Evolutionary conservation across 1,284 basidiomycete species (phyloP), one percentile per base, ranked within the genome.

Genomic region (Taiwanofungus camphoratus): DNA sequence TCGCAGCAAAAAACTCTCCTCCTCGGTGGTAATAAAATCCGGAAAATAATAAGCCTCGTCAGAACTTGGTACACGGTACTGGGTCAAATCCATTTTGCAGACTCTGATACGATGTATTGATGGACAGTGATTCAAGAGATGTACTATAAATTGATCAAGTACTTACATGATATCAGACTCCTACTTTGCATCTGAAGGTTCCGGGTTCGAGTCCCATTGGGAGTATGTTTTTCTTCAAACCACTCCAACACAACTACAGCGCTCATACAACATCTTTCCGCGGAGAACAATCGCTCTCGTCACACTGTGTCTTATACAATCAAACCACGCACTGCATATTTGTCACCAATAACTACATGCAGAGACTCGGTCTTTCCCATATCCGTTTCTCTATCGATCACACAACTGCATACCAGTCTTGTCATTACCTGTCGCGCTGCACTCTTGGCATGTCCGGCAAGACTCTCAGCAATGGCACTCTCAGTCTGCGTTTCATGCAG

Each of bases 11-110:
- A 86, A 87, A 32, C 67, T 67, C 58, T 96, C 92, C 65, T 96
- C 92, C 16, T 84, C 77, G 47, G 66, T 64, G 33, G 82, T 81
- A 39, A 95, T 73, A 59, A 94, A 95, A 51, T 92, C 72, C 5
- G 87, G 84, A 19, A 94, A 73, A 64, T 92, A 91, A 56, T 74
- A 79, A 2, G 69, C 65, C 41, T 69, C 66, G 20, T 62, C 54
- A 19, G 61, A 55, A 24, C 67, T 67, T 3, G 64, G 59, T 31
- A 79, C 59, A 26, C 60, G 64, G 51, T 70, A 59, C 16, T 64
- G 36, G 23, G 62, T 57, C 38, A 50, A 47, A 15, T 29, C 13
- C 20, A 20, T 23, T 21, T 9, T 19, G 20, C 20, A 13, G 13
- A 18, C 13, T 22, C n/a, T 20, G 20, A 5, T 23, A n/a, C 4